phyloP scores from a whole-genome alignment of 2,329 filamentous ascomycete species.

The Scedosporium dehoogii region DNA sequence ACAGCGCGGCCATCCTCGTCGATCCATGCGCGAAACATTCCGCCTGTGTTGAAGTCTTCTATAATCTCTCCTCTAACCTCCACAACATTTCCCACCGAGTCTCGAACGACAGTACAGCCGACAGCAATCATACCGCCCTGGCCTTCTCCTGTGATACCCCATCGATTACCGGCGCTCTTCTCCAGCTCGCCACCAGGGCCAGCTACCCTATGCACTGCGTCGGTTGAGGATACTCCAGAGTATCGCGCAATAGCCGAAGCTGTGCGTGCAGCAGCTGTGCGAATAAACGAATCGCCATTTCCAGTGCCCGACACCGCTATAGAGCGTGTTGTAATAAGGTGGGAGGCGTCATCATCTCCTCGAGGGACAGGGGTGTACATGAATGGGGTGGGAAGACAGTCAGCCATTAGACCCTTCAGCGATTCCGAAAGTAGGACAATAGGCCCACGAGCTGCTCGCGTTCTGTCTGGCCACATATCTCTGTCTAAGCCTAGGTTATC shows the following conservation, averaged over 20 bases:
- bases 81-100: conserved; percentile 31
- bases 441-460: neutral
- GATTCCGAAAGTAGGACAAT: conserved; percentile 28
- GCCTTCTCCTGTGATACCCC: conserved; percentile 66
- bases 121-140: conserved; percentile 81
- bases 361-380: conserved; percentile 24
- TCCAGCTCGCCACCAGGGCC: conserved; percentile 67
- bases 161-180: conserved; percentile 62
- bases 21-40: conserved; percentile 77
- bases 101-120: conserved; percentile 42
- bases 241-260: conserved; percentile 65
- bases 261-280: conserved; percentile 60
- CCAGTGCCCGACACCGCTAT: conserved; percentile 67
- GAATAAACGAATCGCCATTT: conserved; percentile 81
- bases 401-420: conserved; percentile 40
- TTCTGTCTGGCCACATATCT: conserved; percentile 1
- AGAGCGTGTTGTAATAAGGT: conserved; percentile 27
- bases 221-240: conserved; percentile 35
- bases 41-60: conserved; percentile 75
- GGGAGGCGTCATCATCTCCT: neutral
- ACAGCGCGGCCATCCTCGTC: conserved; percentile 48
- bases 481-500: conserved; percentile 30
- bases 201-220: conserved; percentile 53
- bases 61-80: conserved; percentile 44
- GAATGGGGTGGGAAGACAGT: conserved; percentile 47